Conservation (phyloP, 169 alveolate species). For the Babesia bovis region DNA sequence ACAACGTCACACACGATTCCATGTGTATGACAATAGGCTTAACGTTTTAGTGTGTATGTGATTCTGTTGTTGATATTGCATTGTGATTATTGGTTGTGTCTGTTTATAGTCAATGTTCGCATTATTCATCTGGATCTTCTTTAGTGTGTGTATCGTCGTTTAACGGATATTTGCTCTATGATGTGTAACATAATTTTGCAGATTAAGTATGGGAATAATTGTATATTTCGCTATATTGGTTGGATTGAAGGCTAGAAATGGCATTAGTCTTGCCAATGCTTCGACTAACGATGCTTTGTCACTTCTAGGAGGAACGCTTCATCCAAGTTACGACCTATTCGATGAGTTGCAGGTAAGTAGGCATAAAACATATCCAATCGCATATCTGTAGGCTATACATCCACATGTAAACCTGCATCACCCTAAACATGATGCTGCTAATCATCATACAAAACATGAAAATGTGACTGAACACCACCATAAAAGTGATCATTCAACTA, state of each 20-base stretch:
- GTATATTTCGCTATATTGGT: not conserved
- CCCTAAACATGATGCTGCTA: not conserved
- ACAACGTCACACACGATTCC: too few species aligned
- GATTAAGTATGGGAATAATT: slow-evolving; percentile 6
- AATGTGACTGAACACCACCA: not conserved
- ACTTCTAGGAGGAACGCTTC: slow-evolving; percentile 5
- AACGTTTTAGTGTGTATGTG: too few species aligned
- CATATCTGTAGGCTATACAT: not conserved
- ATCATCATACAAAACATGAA: not conserved
- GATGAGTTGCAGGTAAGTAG: slow-evolving; percentile 13
- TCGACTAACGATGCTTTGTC: not conserved
- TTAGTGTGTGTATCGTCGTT: too few species aligned
- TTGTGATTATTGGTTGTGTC: too few species aligned
- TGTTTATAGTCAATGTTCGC: too few species aligned
- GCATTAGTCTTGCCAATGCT: not conserved
- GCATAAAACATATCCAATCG: too few species aligned
- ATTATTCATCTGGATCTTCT: too few species aligned
- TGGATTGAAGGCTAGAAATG: not conserved
- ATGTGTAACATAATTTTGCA: too few species aligned
- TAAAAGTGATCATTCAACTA: not conserved
- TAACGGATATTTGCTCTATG: too few species aligned
- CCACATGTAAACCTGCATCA: not conserved
- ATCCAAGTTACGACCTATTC: slow-evolving; percentile 9
- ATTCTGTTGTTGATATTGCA: too few species aligned
- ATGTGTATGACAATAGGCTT: too few species aligned